A percentile compares a stretch with the other conserved stretches of the same genome.
phyloP scores from a whole-genome alignment of 225 moss, liverwort and hornwort genomes.

The Physcomitrellopsis africana region DNA sequence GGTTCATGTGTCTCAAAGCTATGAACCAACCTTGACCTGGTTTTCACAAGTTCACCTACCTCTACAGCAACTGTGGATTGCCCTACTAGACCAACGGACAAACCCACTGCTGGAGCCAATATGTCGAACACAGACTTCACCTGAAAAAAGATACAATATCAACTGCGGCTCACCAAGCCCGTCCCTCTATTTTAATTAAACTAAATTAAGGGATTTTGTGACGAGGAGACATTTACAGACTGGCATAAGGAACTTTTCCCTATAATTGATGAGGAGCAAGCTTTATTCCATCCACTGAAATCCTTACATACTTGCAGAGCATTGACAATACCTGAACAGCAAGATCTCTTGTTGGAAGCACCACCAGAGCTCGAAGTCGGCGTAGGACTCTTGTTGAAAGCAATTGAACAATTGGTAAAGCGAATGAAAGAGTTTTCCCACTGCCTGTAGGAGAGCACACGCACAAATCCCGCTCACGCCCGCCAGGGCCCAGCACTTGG shows the following conservation, averaged over 20 bases:
- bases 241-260: neutral
- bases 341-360: slow-evolving; percentile 95
- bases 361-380: slow-evolving; percentile 87
- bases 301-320: neutral
- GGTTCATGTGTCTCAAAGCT: slow-evolving; percentile 58
- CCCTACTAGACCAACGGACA: slow-evolving; percentile 88
- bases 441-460: slow-evolving; percentile 98
- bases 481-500: slow-evolving; percentile 80
- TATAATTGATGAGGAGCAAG: neutral
- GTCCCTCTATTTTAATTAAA: neutral
- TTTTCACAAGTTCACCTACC: slow-evolving; percentile 75
- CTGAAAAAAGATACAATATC: slow-evolving; percentile 42
- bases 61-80: slow-evolving; percentile 83
- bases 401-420: slow-evolving; percentile 88
- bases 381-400: slow-evolving; percentile 82
- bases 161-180: slow-evolving; percentile 18
- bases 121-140: slow-evolving; percentile 92
- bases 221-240: neutral
- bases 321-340: slow-evolving; percentile 75
- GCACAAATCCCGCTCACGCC: slow-evolving; percentile 83
- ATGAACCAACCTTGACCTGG: slow-evolving; percentile 68
- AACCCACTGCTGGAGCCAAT: slow-evolving; percentile 88
- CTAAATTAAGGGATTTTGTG: neutral
- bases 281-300: neutral
- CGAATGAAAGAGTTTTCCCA: slow-evolving; percentile 96